Base-by-base conservation (phyloP, 2,329 filamentous ascomycete genomes). In the Penicillium capsulatum region DNA sequence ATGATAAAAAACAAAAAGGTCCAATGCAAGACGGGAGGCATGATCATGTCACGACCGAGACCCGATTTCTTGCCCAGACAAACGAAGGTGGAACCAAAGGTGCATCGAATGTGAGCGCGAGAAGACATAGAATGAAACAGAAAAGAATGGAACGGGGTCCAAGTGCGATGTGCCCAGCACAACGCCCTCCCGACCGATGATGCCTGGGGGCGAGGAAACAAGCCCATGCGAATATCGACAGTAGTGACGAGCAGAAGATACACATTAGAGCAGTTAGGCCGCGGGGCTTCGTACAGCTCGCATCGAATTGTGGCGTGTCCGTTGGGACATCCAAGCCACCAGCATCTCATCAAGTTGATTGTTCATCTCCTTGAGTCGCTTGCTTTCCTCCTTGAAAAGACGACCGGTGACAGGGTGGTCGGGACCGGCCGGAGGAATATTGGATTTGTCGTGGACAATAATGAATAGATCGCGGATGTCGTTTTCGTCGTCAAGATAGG, bases 381-480 rank as follows among this genome's bases (percentile, higher is more conserved):
- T 86, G 58, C 88, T 90, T 66, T 95, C 87, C 59, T 94, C 86
- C 34, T 81, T 81, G 70, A 94, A 97, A 38, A 97, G 70, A 15
- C 81, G 79, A 10, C 80, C 80, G 35, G 85, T 87, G 31, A 94
- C 75, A 0, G 91, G 91, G 63, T 97, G 90, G 41, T 95, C 87
- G n/a, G 79, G 76, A 1, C 84, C 80, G 6, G 84, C 86, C 13
- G 88, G 85, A 29, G 81, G 77, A 11, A 94, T 81, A 43, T 90
- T 86, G 10, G 81, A 85, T 63, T 90, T 95, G 66, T 97, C 90
- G 60, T 95, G 90, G 17, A 98, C 88, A 45, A 98, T 85, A 26
- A 90, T 77, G 36, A 97, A 75, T 60, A 97, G 77, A 61, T 98
- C 91, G 35, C 87, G 80, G 51, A 98, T 88, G 48, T 95, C 88